Conservation (phyloP, 164 flowering plant genomes). For the Echeveria elegans region DNA sequence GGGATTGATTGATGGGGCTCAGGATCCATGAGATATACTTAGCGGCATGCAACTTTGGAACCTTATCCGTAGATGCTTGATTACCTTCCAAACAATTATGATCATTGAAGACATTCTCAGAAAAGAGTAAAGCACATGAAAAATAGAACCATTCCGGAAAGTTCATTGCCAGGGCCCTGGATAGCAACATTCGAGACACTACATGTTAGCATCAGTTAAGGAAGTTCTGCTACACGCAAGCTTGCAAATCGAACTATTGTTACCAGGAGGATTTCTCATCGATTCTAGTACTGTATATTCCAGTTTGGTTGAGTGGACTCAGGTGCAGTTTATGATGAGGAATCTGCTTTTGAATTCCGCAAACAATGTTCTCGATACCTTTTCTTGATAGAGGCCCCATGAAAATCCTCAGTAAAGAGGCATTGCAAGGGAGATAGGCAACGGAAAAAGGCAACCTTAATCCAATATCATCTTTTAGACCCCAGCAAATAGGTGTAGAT, state of each 20-base stretch:
- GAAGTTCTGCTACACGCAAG: not conserved
- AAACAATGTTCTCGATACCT: conserved; percentile 35
- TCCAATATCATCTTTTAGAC: conserved; percentile 42
- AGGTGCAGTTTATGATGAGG: conserved; percentile 13
- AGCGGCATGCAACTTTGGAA: conserved; percentile 33
- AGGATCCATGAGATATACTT: conserved; percentile 61
- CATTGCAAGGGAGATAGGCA: conserved; percentile 52
- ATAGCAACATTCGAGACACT: conserved; percentile 13
- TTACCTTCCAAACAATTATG: conserved; percentile 13
- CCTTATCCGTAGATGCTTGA: conserved; percentile 14
- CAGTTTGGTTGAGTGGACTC: conserved; percentile 15
- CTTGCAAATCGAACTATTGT: conserved; percentile 10
- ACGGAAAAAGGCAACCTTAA: conserved; percentile 50
- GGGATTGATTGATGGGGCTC: conserved; percentile 32
- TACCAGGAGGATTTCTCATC: conserved; percentile 64
- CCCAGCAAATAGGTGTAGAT: conserved; percentile 64
- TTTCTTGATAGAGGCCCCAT: conserved; percentile 42
- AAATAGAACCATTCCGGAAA: conserved; percentile 73
- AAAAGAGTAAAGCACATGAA: conserved; percentile 48
- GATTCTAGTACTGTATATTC: conserved; percentile 16
- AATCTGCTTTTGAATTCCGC: conserved; percentile 11
- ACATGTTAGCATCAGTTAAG: conserved; percentile 7
- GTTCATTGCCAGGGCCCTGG: conserved; percentile 65
- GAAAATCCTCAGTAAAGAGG: conserved; percentile 26
- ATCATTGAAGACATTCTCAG: conserved; percentile 15